A percentile compares a stretch with the other conserved stretches of the same genome.
Conservation (phyloP, 768 basidiomycete species). For the Leccinum rimulosum region DNA sequence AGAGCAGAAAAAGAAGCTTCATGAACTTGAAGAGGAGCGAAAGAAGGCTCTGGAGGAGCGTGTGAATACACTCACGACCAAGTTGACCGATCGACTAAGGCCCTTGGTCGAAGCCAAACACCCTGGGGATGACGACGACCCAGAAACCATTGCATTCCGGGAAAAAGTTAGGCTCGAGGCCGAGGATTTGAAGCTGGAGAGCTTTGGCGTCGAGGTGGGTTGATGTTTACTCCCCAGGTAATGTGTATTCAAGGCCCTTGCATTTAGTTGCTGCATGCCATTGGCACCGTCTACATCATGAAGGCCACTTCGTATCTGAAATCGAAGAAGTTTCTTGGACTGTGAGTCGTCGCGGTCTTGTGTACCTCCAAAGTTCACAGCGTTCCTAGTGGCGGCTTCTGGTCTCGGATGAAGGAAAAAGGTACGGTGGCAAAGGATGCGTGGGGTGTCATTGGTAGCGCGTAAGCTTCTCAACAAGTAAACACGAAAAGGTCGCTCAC, state of each 20-base stretch:
- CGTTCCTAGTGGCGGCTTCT: conserved; percentile 72
- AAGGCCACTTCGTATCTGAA: conserved; percentile 92
- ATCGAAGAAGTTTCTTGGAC: conserved; percentile 85
- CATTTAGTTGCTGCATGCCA: conserved; percentile 77
- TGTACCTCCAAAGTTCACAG: conserved; percentile 9
- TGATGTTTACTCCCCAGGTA: not conserved
- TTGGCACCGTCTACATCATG: conserved; percentile 88
- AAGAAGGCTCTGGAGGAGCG: conserved; percentile 78
- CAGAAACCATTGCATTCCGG: conserved; percentile 80
- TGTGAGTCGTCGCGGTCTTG: conserved; percentile 48
- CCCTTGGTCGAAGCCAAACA: conserved; percentile 89
- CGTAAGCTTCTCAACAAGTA: conserved; percentile 49
- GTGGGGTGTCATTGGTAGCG: conserved; percentile 95
- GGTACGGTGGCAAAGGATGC: conserved; percentile 92
- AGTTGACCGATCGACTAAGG: conserved; percentile 80
- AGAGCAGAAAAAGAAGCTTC: conserved; percentile 83
- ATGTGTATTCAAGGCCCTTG: not conserved
- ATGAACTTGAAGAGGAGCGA: conserved; percentile 78
- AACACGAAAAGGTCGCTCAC: conserved; percentile 59
- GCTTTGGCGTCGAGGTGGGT: conserved; percentile 91
- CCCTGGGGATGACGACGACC: conserved; percentile 77
- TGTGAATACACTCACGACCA: conserved; percentile 67
- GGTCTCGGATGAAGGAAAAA: conserved; percentile 92
- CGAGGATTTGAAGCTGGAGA: conserved; percentile 94
- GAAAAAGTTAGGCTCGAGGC: conserved; percentile 77